Evolutionary conservation across 2,329 filamentous ascomycete species (phyloP).

Genomic region (Nothophoma quercina): DNA sequence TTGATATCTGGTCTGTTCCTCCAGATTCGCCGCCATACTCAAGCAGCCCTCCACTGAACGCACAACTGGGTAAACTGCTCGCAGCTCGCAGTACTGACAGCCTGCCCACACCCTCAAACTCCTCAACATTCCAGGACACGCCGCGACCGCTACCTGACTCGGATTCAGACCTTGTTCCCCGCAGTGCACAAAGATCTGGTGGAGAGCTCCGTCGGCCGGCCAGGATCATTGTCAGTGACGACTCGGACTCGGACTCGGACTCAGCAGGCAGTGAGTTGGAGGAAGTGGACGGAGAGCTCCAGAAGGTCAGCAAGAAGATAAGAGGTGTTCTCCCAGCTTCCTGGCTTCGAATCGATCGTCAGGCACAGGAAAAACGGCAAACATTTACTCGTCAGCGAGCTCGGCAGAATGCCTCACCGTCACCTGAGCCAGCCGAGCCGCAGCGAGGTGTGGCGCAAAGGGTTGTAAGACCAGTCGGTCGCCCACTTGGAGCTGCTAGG

Average conservation of each 20-base stretch:
- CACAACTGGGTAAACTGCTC: constrained; percentile 9
- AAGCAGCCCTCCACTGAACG: constrained; percentile 35
- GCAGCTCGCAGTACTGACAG: constrained; percentile 21
- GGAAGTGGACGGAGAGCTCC: constrained; percentile 42
- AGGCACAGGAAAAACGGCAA: constrained; percentile 41
- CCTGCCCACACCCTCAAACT: constrained; percentile 44
- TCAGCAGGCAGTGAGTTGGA: constrained; percentile 39
- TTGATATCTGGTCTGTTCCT: constrained; percentile 49
- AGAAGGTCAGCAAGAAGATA: constrained; percentile 51
- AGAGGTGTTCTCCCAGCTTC: constrained; percentile 60
- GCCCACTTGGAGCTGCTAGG: not conserved
- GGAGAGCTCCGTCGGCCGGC: constrained; percentile 20
- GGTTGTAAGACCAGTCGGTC: constrained; percentile 25
- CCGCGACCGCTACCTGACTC: constrained; percentile 20
- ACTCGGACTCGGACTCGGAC: constrained; percentile 27
- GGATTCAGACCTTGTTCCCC: constrained; percentile 32
- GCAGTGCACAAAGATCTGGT: constrained; percentile 21
- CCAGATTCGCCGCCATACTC: constrained; percentile 54
- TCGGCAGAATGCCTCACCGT: constrained; percentile 16
- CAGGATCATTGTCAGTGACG: constrained; percentile 30
- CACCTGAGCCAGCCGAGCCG: constrained; percentile 34
- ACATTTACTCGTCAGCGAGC: constrained; percentile 25
- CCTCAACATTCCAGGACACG: constrained; percentile 37
- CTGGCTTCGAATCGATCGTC: constrained; percentile 57
- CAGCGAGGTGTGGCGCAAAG: constrained; percentile 46